These are phyloP conservation scores for Pyrenophora tritici-repentis DNA, from an alignment of 2,329 filamentous ascomycete genomes.

Conservation along the genomic window DNA sequence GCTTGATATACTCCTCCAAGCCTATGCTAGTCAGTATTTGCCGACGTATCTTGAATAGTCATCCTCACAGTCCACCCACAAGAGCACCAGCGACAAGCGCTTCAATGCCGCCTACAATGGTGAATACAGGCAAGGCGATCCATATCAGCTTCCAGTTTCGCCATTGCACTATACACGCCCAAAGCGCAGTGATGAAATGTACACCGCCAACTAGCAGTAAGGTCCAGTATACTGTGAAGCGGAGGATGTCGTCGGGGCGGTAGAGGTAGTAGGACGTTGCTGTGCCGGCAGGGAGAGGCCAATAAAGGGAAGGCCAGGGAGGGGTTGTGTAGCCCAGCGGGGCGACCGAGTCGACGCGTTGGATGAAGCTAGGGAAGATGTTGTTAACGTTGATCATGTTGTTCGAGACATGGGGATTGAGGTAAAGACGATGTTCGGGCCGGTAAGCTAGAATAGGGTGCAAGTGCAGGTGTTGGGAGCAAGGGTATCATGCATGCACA, in stretches of 20 bases:
- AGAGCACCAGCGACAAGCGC: conserved; percentile 80
- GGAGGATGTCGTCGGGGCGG: conserved; percentile 77
- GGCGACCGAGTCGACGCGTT: conserved; percentile 52
- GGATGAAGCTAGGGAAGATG: conserved; percentile 48
- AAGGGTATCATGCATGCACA: not conserved
- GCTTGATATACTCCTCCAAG: conserved; percentile 79
- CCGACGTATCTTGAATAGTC: not conserved
- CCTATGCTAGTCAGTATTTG: conserved; percentile 50
- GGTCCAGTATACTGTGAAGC: conserved; percentile 87
- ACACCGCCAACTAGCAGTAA: conserved; percentile 76
- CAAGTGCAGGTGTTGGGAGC: not conserved
- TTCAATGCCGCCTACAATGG: conserved; percentile 73
- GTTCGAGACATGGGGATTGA: not conserved
- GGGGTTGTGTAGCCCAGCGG: conserved; percentile 69
- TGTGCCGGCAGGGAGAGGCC: conserved; percentile 65
- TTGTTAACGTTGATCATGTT: conserved; percentile 5
- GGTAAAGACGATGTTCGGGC: not conserved
- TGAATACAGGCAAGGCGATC: conserved; percentile 73
- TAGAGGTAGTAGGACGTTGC: conserved; percentile 70
- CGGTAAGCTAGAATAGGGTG: not conserved
- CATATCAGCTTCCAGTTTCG: conserved; percentile 65
- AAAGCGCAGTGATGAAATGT: conserved; percentile 72
- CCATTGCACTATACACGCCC: conserved; percentile 74
- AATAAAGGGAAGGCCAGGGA: conserved; percentile 80
- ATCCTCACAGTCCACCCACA: conserved; percentile 74